phyloP scores from a whole-genome alignment of 179 eudicot species.

The Silene vulgaris region DNA sequence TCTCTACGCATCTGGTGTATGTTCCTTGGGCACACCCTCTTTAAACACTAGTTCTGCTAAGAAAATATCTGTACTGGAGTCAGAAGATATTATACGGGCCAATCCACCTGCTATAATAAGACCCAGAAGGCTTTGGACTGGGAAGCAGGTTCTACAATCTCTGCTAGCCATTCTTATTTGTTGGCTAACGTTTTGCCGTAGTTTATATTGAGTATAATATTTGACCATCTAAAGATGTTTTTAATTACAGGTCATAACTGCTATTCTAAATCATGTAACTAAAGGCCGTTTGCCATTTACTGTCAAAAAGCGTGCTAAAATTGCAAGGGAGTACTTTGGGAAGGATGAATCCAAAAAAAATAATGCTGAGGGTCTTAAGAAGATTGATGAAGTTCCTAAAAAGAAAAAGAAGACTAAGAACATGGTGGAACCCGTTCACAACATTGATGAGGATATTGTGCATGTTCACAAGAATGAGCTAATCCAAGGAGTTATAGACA shows the following conservation, averaged over 20 bases:
- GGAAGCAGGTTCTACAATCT: conserved; percentile 65
- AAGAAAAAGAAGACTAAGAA: conserved; percentile 24
- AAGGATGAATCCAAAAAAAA: conserved; percentile 37
- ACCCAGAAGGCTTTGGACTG: conserved; percentile 96
- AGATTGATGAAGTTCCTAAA: conserved; percentile 4
- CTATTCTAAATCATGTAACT: conserved; percentile 74
- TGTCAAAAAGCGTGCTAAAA: conserved; percentile 72
- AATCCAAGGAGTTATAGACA: conserved; percentile 95
- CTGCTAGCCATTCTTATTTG: conserved; percentile 1
- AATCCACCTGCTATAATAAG: conserved; percentile 70
- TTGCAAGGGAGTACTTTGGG: conserved; percentile 68
- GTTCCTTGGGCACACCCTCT: conserved; percentile 35
- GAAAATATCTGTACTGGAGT: conserved; percentile 47
- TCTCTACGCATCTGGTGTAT: conserved; percentile 78
- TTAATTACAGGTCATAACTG: conserved; percentile 68
- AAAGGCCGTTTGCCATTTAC: conserved; percentile 62
- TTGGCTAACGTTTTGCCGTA: neutral
- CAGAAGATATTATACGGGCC: conserved; percentile 43
- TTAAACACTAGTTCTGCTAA: conserved; percentile 29
- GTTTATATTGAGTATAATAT: neutral
- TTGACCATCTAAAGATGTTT: conserved; percentile 13
- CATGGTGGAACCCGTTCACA: conserved; percentile 29
- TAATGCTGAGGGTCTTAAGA: conserved; percentile 15
- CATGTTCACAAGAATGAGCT: conserved; percentile 79
- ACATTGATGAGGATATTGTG: conserved; percentile 62